Evolutionary conservation across 2,329 filamentous ascomycete species (phyloP), one percentile per base, ranked within the genome.

Genomic region (Aphanocladium album): DNA sequence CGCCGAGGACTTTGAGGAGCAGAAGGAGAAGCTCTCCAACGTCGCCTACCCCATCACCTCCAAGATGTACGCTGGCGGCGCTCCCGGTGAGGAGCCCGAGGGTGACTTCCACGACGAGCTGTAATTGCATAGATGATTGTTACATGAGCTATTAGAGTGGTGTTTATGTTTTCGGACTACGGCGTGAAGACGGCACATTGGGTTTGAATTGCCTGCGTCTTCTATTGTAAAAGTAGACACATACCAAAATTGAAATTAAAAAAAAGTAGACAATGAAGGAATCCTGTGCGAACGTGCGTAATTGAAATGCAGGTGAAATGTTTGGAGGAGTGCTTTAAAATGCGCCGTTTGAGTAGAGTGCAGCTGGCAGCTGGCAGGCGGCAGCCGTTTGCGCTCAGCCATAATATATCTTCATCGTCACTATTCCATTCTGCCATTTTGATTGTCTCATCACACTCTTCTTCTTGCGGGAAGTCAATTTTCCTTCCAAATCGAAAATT

Each of bases 11-110:
- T 97, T 98, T 71, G 93, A 97, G 79, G 95, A 99, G 86, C 93
- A 98, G 84, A 96, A 96, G 84, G 93, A 99, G 89, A 97, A 97
- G 86, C 86, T 99, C 68, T 96, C 90, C 71, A 89, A 90, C 77
- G 90, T 97, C 66, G 95, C 95, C 59, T 97, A 98, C 82, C 95
- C 95, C 68, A 99, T 99, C 80, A 99, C 95, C 70, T 96, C 91
- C 82, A 99, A 99, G 87, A 85, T 97, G 72, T 97, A 97, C 83
- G 86, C 85, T 69, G 76, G 73, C 57, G 88, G 83, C 67, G 86
- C 83, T 65, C 84, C 82, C 67, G 84, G 81, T 62, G 83, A 79
- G 64, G 89, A 87, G 63, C 89, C 91, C 67, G 89, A 92, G 67
- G 89, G 87, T 76, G 84, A 86, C 64, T 74, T 77, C 67, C 90